These are phyloP conservation scores for Globisporangium nagaii DNA, from an alignment of 352 stramenopile species.

Conservation along the genomic window DNA sequence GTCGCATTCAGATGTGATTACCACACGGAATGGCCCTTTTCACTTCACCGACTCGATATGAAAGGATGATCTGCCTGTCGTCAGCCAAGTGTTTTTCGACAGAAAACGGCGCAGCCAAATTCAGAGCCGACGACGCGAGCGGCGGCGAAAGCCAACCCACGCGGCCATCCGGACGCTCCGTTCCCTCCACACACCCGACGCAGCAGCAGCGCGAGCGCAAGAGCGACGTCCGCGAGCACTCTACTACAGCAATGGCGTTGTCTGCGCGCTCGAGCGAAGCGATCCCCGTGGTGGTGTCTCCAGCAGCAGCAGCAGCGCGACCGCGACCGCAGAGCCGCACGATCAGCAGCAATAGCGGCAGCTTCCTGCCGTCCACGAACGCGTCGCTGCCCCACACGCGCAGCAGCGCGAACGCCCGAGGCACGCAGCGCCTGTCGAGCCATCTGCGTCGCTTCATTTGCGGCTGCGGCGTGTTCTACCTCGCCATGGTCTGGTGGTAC, in stretches of 20 bases:
- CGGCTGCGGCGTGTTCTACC: constrained; percentile 20
- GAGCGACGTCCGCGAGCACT: not conserved
- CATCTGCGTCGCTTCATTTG: constrained; percentile 14
- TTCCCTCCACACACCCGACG: not conserved
- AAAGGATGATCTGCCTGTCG: not conserved
- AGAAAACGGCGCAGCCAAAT: no score
- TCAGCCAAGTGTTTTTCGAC: no score
- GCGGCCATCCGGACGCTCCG: not conserved
- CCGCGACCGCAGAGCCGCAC: not conserved
- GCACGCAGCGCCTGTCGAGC: constrained; percentile 2
- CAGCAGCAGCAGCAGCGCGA: not conserved
- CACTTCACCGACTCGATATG: not conserved
- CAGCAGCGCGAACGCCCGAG: not conserved
- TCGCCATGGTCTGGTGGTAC: constrained; percentile 18
- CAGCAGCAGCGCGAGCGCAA: not conserved
- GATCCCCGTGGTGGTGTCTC: not conserved
- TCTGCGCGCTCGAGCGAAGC: not conserved
- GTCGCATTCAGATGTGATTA: not conserved
- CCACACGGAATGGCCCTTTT: not conserved
- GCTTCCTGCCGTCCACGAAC: constrained; percentile 5
- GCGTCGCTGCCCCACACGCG: not conserved
- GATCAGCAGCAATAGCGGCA: not conserved
- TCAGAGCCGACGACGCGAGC: no score
- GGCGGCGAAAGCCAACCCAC: no score
- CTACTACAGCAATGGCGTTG: not conserved